Evolutionary conservation across 2,329 filamentous ascomycete genomes (phyloP).

Genomic region (Fusarium graminum): DNA sequence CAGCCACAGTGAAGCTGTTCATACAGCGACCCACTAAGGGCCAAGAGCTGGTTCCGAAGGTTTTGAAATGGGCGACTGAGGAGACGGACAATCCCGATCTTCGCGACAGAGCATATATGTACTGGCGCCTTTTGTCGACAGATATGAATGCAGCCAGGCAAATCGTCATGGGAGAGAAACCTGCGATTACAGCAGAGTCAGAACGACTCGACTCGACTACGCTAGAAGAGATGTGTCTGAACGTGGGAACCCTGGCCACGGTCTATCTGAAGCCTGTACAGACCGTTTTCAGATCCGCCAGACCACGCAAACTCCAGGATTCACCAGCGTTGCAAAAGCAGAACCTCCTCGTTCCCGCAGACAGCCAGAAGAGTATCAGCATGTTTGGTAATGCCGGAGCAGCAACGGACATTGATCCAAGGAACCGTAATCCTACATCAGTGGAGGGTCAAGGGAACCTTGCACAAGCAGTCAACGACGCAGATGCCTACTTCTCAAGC

Average conservation of each 20-base stretch:
- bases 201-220: slow-evolving; percentile 93
- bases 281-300: slow-evolving; percentile 92
- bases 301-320: slow-evolving; percentile 82
- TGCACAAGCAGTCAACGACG: slow-evolving; percentile 81
- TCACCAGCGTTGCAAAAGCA: slow-evolving; percentile 88
- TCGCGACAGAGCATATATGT: slow-evolving; percentile 97
- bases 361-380: slow-evolving; percentile 71
- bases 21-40: slow-evolving; percentile 96
- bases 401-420: slow-evolving; percentile 64
- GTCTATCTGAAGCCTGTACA: slow-evolving; percentile 98
- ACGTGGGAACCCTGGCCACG: slow-evolving; percentile 94
- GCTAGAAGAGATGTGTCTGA: slow-evolving; percentile 96
- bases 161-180: slow-evolving; percentile 98
- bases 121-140: slow-evolving; percentile 95
- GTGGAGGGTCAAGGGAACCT: slow-evolving; percentile 63
- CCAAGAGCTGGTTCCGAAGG: slow-evolving; percentile 91
- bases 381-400: slow-evolving; percentile 68
- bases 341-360: slow-evolving; percentile 65
- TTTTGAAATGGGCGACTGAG: slow-evolving; percentile 98
- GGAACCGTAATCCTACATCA: slow-evolving; percentile 51
- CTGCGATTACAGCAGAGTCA: slow-evolving; percentile 93
- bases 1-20: slow-evolving; percentile 97
- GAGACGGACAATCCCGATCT: slow-evolving; percentile 99
- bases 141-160: slow-evolving; percentile 88
- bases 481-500: slow-evolving; percentile 89